phyloP scores from a whole-genome alignment of 441 rosid genomes.

The Euphorbia corollata region DNA sequence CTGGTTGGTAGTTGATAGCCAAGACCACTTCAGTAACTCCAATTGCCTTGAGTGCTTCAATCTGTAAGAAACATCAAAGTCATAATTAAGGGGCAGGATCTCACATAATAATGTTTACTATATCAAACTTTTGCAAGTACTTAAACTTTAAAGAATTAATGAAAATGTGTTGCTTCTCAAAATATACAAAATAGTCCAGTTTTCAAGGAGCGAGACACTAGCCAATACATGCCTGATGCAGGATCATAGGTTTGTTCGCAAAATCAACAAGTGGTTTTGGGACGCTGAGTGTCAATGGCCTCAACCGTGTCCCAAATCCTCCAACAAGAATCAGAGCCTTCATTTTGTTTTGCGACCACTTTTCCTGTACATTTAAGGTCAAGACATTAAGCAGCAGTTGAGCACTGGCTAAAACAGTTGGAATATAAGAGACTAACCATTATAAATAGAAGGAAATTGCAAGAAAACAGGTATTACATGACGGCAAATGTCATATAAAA shows the following conservation, averaged over 20 bases:
- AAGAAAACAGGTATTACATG: neutral
- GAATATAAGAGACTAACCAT: slow-evolving; percentile 13
- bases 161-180: too few species aligned
- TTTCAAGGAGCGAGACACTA: neutral
- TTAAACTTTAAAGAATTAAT: neutral
- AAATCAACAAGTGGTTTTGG: slow-evolving; percentile 97
- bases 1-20: slow-evolving; percentile 96
- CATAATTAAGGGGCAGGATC: neutral
- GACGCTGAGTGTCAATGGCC: slow-evolving; percentile 91
- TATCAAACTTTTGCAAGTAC: neutral
- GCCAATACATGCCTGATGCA: slow-evolving; percentile 66
- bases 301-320: slow-evolving; percentile 92
- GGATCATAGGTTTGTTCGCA: slow-evolving; percentile 95
- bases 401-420: slow-evolving; percentile 4
- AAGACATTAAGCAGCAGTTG: slow-evolving; percentile 20
- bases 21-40: slow-evolving; percentile 93
- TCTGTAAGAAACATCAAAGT: slow-evolving; percentile 37
- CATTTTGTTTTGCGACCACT: slow-evolving; percentile 41
- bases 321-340: slow-evolving; percentile 99
- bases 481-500: neutral
- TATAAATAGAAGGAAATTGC: neutral
- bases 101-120: neutral
- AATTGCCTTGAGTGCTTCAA: slow-evolving; percentile 86
- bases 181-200: neutral
- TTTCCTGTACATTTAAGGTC: slow-evolving; percentile 33